These are phyloP conservation scores for Dianthus caryophyllus DNA, from an alignment of 148 eudicot genomes.

Conservation along the genomic window DNA sequence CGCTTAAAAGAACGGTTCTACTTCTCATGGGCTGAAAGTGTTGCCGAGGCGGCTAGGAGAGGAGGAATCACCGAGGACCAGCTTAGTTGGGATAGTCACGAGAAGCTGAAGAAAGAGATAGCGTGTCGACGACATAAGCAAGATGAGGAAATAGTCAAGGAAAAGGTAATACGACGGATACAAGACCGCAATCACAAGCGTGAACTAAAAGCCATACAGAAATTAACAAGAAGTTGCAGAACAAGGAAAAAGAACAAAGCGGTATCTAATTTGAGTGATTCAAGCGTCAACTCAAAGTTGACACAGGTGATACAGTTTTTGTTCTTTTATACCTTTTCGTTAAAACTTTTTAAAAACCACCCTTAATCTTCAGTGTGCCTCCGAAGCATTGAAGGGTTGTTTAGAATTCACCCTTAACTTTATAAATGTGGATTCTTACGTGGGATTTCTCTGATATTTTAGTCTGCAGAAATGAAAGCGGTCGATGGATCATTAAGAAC, in stretches of 20 bases:
- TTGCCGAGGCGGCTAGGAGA: constrained; percentile 74
- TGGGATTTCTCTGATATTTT: constrained; percentile 17
- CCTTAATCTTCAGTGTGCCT: no score
- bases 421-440: background rate
- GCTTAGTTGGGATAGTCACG: constrained; percentile 80
- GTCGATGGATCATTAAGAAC: constrained; percentile 27
- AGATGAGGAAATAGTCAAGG: constrained; percentile 45
- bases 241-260: constrained; percentile 28
- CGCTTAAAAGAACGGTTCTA: constrained; percentile 54
- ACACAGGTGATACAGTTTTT: constrained; percentile 45
- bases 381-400: background rate
- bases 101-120: constrained; percentile 48
- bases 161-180: constrained; percentile 37
- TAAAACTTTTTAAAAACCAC: no score
- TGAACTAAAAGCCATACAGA: constrained; percentile 19
- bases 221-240: constrained; percentile 20
- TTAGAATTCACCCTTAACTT: background rate
- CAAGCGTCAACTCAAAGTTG: constrained; percentile 45
- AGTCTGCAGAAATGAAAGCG: constrained; percentile 56
- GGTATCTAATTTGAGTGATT: constrained; percentile 30
- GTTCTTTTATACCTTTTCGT: no score
- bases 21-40: constrained; percentile 59
- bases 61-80: constrained; percentile 61
- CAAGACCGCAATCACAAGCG: constrained; percentile 13
- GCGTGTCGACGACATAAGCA: constrained; percentile 34